Conservation (phyloP, 164 flowering plant genomes). For the Amborella trichopoda region DNA sequence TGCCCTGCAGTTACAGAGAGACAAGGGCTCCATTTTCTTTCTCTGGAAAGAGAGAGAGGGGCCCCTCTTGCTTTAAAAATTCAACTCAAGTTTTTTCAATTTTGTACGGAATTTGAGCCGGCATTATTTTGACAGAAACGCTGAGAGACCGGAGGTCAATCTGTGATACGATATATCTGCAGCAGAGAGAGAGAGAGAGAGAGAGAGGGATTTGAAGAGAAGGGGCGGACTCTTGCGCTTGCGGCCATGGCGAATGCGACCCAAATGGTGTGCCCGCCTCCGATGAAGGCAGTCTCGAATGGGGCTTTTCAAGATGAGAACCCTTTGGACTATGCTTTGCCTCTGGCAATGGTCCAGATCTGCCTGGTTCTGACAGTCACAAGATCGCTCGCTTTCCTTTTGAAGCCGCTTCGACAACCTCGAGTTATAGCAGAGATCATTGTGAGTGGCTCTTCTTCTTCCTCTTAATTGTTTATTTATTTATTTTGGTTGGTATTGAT, state of each 20-base stretch:
- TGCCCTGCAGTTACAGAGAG: too few relatives aligned
- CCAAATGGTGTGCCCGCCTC: slow-evolving; percentile 22
- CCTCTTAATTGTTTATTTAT: background rate
- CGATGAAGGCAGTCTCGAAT: slow-evolving; percentile 70
- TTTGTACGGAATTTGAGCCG: too few relatives aligned
- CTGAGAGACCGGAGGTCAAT: too few relatives aligned
- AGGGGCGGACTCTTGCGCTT: too few relatives aligned
- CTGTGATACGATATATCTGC: background rate
- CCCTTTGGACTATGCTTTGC: slow-evolving; percentile 68
- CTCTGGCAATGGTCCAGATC: slow-evolving; percentile 68
- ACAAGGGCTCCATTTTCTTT: too few relatives aligned
- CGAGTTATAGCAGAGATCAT: slow-evolving; percentile 83
- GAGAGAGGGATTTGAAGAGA: background rate
- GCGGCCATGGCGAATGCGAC: slow-evolving; percentile 9
- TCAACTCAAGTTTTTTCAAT: too few relatives aligned
- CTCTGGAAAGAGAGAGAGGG: too few relatives aligned
- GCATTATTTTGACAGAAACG: too few relatives aligned
- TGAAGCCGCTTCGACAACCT: slow-evolving; percentile 72
- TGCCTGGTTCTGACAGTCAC: slow-evolving; percentile 51
- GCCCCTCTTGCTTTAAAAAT: too few relatives aligned
- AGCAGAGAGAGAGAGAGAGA: background rate
- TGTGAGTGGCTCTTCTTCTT: slow-evolving; percentile 25
- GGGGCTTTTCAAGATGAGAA: slow-evolving; percentile 75
- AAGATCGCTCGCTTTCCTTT: slow-evolving; percentile 41
- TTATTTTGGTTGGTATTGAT: background rate